Evolutionary conservation across 345 rosid genomes (phyloP).

Genomic region (Murraya paniculata): DNA sequence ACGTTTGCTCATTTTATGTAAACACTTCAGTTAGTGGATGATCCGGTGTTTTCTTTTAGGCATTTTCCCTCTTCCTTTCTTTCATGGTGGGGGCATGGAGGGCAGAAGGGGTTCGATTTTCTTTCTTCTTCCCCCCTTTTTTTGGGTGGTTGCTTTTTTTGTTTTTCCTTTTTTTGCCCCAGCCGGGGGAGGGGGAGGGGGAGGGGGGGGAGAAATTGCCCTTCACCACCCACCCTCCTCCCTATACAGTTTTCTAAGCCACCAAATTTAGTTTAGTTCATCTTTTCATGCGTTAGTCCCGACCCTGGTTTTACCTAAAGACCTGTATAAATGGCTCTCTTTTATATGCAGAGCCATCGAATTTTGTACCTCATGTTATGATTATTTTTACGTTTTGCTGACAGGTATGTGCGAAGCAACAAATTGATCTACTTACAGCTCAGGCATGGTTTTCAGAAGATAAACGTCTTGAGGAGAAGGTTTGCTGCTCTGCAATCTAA

Average conservation of each 20-base stretch:
- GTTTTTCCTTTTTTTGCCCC: too few relatives aligned
- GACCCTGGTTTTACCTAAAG: not conserved
- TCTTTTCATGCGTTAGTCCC: not conserved
- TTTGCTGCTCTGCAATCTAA: constrained; percentile 18
- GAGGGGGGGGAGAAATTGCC: not conserved
- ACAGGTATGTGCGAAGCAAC: constrained; percentile 71
- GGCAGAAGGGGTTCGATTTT: not conserved
- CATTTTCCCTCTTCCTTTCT: not conserved
- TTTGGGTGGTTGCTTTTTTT: too few relatives aligned
- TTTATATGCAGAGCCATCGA: not conserved
- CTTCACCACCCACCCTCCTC: not conserved
- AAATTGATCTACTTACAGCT: constrained; percentile 75
- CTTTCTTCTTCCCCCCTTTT: too few relatives aligned
- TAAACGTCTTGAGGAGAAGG: constrained; percentile 74
- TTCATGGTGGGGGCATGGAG: too few relatives aligned
- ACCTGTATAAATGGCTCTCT: not conserved
- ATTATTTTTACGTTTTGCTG: not conserved
- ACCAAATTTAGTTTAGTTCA: not conserved
- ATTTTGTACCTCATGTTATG: not conserved
- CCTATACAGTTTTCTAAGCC: not conserved
- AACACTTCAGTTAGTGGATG: not conserved
- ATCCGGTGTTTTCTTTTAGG: not conserved
- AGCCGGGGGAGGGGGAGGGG: too few relatives aligned
- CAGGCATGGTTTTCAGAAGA: constrained; percentile 83
- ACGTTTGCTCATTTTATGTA: not conserved